Conservation (phyloP, 169 alveolate genomes). For the Eimeria tenella region DNA sequence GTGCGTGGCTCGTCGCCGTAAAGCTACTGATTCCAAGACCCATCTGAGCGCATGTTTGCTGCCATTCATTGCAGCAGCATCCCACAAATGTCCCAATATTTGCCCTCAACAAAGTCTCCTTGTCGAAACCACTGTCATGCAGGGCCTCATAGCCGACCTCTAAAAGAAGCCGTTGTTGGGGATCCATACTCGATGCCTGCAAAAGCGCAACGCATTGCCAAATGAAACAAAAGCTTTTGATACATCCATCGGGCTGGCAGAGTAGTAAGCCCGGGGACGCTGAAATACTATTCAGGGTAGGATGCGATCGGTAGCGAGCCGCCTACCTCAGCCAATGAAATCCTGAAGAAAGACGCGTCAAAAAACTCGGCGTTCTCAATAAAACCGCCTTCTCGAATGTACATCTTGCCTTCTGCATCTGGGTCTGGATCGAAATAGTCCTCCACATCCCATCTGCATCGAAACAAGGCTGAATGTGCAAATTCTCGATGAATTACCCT, state of each 20-base stretch:
- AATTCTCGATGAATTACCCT: background rate
- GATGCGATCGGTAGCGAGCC: background rate
- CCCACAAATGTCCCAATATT: slow-evolving; percentile 87
- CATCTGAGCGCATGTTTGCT: slow-evolving; percentile 80
- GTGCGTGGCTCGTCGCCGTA: slow-evolving; percentile 87
- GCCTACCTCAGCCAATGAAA: slow-evolving; percentile 81
- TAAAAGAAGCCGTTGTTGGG: slow-evolving; percentile 88
- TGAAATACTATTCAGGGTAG: background rate
- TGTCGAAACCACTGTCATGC: slow-evolving; percentile 82
- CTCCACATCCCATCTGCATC: slow-evolving; percentile 88
- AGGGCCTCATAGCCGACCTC: slow-evolving; percentile 86
- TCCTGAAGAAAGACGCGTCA: slow-evolving; percentile 85
- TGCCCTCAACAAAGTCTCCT: slow-evolving; percentile 78
- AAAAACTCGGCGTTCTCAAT: slow-evolving; percentile 86
- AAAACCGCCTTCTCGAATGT: slow-evolving; percentile 88
- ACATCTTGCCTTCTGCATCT: slow-evolving; percentile 86
- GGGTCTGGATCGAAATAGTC: slow-evolving; percentile 86
- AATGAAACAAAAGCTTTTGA: too few species aligned
- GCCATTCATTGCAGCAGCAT: slow-evolving; percentile 87
- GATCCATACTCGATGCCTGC: slow-evolving; percentile 90
- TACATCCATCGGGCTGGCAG: too few species aligned
- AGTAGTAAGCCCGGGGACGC: too few species aligned
- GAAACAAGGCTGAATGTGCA: background rate
- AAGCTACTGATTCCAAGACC: slow-evolving; percentile 81
- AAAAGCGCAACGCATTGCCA: background rate